phyloP scores from a whole-genome alignment of 805 yeast genomes.

The Torulaspora quercuum region DNA sequence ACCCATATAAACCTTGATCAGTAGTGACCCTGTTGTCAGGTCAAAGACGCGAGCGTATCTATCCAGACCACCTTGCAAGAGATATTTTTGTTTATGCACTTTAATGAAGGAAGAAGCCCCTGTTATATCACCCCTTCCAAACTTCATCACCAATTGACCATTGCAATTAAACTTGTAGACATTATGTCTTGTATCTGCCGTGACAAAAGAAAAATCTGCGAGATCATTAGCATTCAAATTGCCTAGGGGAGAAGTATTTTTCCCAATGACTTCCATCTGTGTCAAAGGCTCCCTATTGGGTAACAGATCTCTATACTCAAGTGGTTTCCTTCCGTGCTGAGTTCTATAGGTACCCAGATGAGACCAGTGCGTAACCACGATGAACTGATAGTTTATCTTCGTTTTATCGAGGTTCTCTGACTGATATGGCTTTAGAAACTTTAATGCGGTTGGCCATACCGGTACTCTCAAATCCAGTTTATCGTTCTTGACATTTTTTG shows the following conservation, averaged over 20 bases:
- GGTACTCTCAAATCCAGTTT: slow-evolving; percentile 77
- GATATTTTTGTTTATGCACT: slow-evolving; percentile 39
- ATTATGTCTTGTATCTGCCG: slow-evolving; percentile 67
- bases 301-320: slow-evolving; percentile 35
- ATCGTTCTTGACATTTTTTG: slow-evolving; percentile 80
- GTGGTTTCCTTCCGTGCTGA: slow-evolving; percentile 63
- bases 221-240: slow-evolving; percentile 21
- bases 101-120: slow-evolving; percentile 39
- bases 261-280: slow-evolving; percentile 18
- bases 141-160: slow-evolving; percentile 64
- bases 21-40: slow-evolving; percentile 49
- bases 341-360: slow-evolving; percentile 74
- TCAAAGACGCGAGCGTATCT: slow-evolving; percentile 80
- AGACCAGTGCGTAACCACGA: slow-evolving; percentile 55
- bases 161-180: slow-evolving; percentile 54
- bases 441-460: slow-evolving; percentile 61
- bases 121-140: slow-evolving; percentile 74
- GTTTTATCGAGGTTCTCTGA: slow-evolving; percentile 19
- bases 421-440: slow-evolving; percentile 43
- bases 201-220: slow-evolving; percentile 46
- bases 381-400: slow-evolving; percentile 43
- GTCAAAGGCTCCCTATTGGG: slow-evolving; percentile 32
- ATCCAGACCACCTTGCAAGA: slow-evolving; percentile 83
- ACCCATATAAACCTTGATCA: slow-evolving; percentile 72
- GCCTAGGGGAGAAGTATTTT: slow-evolving; percentile 20